These are phyloP conservation scores for Gossypium thurberi DNA, from an alignment of 345 rosid species.

Conservation along the genomic window DNA sequence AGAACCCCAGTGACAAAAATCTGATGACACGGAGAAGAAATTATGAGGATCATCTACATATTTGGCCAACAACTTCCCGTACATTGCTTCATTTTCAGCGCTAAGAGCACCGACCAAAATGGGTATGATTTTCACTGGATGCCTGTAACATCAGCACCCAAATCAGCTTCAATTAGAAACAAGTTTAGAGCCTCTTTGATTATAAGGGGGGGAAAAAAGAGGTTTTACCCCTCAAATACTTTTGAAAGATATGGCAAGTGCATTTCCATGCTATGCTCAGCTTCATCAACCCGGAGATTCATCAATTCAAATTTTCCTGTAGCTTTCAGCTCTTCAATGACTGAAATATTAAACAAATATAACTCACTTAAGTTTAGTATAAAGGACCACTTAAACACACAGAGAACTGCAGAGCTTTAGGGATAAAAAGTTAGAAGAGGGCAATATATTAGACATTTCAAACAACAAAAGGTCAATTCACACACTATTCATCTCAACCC, in stretches of 20 bases:
- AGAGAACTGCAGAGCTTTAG: not conserved
- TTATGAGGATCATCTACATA: conserved; percentile 81
- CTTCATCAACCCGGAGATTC: conserved; percentile 81
- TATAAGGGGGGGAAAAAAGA: not conserved
- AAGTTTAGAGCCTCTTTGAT: not conserved
- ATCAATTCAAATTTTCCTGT: conserved; percentile 77
- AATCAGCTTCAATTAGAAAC: conserved; percentile 5
- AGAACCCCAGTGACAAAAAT: conserved; percentile 99
- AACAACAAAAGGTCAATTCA: not conserved
- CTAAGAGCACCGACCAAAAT: conserved; percentile 82
- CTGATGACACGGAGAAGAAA: conserved; percentile 92
- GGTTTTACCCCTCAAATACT: conserved; percentile 72
- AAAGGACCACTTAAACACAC: not conserved
- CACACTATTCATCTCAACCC: not conserved
- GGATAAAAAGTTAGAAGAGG: not conserved
- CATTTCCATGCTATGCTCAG: conserved; percentile 99
- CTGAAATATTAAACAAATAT: conserved; percentile 30
- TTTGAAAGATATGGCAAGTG: conserved; percentile 90
- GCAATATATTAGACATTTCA: not conserved
- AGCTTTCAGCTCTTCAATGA: conserved; percentile 78
- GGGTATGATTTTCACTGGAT: conserved; percentile 77
- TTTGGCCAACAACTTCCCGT: conserved; percentile 70
- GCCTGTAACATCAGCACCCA: conserved; percentile 37
- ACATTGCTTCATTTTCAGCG: conserved; percentile 78
- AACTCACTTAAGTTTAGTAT: not conserved